Evolutionary conservation across 2,329 filamentous ascomycete genomes (phyloP).

Genomic region (Aurifilum marmelostoma): DNA sequence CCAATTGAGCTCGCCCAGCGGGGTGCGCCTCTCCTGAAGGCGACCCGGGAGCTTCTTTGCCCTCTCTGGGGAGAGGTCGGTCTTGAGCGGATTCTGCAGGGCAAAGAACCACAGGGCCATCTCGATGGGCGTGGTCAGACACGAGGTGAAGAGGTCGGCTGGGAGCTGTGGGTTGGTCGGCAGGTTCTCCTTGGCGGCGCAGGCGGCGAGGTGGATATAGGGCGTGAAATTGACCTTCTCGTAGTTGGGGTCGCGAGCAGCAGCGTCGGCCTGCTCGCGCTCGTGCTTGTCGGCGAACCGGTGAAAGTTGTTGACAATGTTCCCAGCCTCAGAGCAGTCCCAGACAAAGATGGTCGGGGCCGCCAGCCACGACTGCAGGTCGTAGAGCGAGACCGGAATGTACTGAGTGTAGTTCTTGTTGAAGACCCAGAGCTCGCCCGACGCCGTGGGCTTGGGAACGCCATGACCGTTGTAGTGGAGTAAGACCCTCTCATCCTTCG

Average conservation of each 20-base stretch:
- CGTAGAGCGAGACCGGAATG: constrained; percentile 93
- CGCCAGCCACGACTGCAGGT: constrained; percentile 93
- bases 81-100: constrained; percentile 79
- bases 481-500: constrained; percentile 94
- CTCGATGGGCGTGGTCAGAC: constrained; percentile 94
- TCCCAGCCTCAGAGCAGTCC: constrained; percentile 95
- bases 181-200: constrained; percentile 85
- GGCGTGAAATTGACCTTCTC: constrained; percentile 71
- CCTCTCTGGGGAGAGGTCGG: constrained; percentile 74
- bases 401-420: constrained; percentile 99
- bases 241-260: constrained; percentile 79
- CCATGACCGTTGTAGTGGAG: constrained; percentile 99
- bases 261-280: constrained; percentile 78
- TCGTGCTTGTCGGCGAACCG: constrained; percentile 95
- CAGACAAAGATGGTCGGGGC: constrained; percentile 96
- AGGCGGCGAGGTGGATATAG: constrained; percentile 90
- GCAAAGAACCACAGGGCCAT: constrained; percentile 98
- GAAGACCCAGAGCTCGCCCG: constrained; percentile 98
- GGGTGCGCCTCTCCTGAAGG: constrained; percentile 89
- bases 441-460: constrained; percentile 91
- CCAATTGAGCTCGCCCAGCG: constrained; percentile 96
- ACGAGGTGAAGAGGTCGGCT: constrained; percentile 94
- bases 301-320: constrained; percentile 94
- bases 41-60: constrained; percentile 89
- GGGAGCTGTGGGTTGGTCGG: constrained; percentile 93